These are phyloP conservation scores for Candida alai DNA, from an alignment of 805 yeast genomes.

Conservation along the genomic window DNA sequence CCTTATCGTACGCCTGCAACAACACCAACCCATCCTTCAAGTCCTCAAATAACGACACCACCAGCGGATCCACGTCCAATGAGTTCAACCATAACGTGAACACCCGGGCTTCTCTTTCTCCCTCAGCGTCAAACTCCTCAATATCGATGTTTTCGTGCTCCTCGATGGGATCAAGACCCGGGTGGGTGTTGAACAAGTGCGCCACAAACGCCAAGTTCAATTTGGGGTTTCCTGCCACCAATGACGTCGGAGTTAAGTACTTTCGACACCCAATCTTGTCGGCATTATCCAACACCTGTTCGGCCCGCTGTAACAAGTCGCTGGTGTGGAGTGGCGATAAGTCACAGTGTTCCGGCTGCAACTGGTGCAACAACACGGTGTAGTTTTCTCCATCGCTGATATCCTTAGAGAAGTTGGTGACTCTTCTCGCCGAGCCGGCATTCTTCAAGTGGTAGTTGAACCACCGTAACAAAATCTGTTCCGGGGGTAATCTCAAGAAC, in stretches of 20 bases:
- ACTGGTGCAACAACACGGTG: constrained; percentile 82
- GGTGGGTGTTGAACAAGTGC: constrained; percentile 91
- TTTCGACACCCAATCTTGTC: constrained; percentile 90
- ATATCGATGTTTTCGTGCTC: constrained; percentile 89
- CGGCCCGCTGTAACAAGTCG: constrained; percentile 80
- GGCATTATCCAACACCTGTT: constrained; percentile 78
- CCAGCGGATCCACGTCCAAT: constrained; percentile 92
- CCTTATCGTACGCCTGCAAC: constrained; percentile 92
- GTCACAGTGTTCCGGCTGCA: constrained; percentile 80
- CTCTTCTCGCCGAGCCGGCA: constrained; percentile 86
- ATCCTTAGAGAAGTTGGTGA: constrained; percentile 80
- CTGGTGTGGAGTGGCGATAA: constrained; percentile 73
- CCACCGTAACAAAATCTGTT: constrained; percentile 95
- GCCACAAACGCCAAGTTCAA: constrained; percentile 97
- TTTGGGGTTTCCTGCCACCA: constrained; percentile 95
- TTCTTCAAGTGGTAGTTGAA: constrained; percentile 93
- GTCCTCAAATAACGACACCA: constrained; percentile 87
- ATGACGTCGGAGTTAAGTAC: constrained; percentile 87
- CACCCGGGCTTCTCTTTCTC: constrained; percentile 98
- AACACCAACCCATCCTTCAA: constrained; percentile 87
- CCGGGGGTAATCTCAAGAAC: constrained; percentile 94
- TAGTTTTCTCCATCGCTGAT: constrained; percentile 95
- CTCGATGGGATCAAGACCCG: constrained; percentile 93
- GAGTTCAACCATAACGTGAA: constrained; percentile 97
- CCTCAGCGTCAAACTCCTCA: constrained; percentile 98